Conservation (phyloP, 352 stramenopile genomes). For the Blastocystis sp. region DNA sequence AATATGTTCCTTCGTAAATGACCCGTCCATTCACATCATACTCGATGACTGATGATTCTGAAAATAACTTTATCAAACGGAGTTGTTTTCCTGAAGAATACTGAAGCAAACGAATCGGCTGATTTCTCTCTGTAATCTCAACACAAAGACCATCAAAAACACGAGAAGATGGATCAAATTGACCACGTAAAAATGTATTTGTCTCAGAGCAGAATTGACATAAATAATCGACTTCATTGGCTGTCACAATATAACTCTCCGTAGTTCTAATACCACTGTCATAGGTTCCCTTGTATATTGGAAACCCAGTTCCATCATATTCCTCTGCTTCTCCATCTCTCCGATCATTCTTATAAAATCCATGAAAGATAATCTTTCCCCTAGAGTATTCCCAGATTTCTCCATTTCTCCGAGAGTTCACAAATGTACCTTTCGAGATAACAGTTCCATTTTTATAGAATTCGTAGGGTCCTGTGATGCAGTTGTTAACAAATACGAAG, state of each 20-base stretch:
- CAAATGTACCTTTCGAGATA: background rate
- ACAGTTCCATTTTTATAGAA: constrained; percentile 9
- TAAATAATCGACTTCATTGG: background rate
- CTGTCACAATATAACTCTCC: background rate
- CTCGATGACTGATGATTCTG: background rate
- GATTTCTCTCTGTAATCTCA: background rate
- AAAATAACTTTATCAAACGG: background rate
- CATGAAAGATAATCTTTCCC: background rate
- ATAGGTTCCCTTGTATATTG: background rate
- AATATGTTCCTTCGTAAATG: background rate
- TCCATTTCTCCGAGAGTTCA: background rate
- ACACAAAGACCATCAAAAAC: background rate
- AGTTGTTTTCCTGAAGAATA: background rate
- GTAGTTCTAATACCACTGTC: background rate
- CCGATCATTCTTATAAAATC: background rate
- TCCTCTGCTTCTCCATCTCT: constrained; percentile 22
- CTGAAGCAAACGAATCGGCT: constrained; percentile 7
- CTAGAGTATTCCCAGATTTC: background rate
- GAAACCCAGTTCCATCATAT: background rate
- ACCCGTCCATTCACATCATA: background rate
- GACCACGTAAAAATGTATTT: background rate
- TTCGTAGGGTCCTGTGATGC: background rate
- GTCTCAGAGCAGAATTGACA: background rate
- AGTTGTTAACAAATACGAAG: background rate
- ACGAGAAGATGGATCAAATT: constrained; percentile 4